Conservation (phyloP, 2,329 filamentous ascomycete genomes). For the Aureobasidium sp. region DNA sequence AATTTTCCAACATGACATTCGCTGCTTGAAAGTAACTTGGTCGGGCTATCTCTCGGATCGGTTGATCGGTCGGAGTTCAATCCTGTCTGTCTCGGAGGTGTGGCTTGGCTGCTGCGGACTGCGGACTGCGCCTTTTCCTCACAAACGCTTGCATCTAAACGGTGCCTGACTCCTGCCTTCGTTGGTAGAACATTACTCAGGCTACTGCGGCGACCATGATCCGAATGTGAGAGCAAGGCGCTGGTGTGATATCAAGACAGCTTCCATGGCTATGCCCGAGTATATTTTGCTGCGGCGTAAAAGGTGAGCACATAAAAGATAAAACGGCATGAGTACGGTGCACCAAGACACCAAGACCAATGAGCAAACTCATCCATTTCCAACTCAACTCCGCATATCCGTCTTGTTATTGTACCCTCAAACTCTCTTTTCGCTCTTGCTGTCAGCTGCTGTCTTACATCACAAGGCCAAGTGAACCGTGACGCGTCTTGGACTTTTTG, state of each 20-base stretch:
- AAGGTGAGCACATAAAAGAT: constrained; percentile 1
- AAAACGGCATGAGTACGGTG: not conserved
- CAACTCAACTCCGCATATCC: not conserved
- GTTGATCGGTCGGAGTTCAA: too few species aligned
- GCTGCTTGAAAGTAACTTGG: too few species aligned
- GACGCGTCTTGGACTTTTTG: constrained; percentile 6
- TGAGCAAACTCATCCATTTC: not conserved
- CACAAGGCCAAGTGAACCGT: not conserved
- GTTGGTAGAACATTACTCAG: too few species aligned
- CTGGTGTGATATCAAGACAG: not conserved
- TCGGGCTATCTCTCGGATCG: too few species aligned
- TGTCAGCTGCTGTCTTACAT: not conserved
- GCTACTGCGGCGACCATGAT: too few species aligned
- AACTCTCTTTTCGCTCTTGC: not conserved
- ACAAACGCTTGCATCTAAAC: too few species aligned
- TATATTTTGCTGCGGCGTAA: not conserved
- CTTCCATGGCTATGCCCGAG: not conserved
- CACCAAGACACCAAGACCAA: not conserved
- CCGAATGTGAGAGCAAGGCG: not conserved
- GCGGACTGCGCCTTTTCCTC: too few species aligned
- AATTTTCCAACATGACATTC: not conserved
- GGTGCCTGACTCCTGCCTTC: too few species aligned
- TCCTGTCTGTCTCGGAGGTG: too few species aligned
- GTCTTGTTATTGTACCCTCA: constrained; percentile 9
- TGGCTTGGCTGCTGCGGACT: too few species aligned